phyloP scores from a whole-genome alignment of 2,329 filamentous ascomycete species.

The Zymoseptoria brevis region DNA sequence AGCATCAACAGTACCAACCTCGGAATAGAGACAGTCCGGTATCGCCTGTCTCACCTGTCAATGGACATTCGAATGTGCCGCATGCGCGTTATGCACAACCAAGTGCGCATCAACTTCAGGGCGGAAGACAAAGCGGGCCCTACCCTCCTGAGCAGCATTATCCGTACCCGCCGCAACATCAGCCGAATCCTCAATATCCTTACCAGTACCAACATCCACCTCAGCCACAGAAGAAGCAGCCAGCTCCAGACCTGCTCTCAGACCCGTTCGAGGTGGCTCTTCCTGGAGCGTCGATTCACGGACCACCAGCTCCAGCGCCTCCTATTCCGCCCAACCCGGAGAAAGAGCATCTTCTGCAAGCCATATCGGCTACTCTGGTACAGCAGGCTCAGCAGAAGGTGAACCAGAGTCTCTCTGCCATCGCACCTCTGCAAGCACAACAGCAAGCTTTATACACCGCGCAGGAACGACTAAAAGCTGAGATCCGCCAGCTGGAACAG shows the following conservation, averaged over 20 bases:
- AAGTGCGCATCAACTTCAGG: neutral
- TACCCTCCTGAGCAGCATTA: slow-evolving; percentile 6
- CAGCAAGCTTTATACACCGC: slow-evolving; percentile 66
- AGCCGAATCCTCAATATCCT: slow-evolving; percentile 2
- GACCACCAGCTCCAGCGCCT: slow-evolving; percentile 54
- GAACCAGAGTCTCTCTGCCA: slow-evolving; percentile 63
- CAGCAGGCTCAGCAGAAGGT: slow-evolving; percentile 61
- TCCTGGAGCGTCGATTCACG: slow-evolving; percentile 41
- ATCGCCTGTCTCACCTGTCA: slow-evolving; percentile 25
- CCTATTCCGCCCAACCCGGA: slow-evolving; percentile 93
- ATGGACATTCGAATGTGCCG: slow-evolving; percentile 17
- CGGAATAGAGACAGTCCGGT: slow-evolving; percentile 24
- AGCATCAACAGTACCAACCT: slow-evolving; percentile 14
- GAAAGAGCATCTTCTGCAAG: slow-evolving; percentile 76
- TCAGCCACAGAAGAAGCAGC: slow-evolving; percentile 26
- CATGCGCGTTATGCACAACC: slow-evolving; percentile 11
- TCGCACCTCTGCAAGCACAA: slow-evolving; percentile 71
- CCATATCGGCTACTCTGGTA: slow-evolving; percentile 63
- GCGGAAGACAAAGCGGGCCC: slow-evolving; percentile 1
- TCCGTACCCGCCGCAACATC: slow-evolving; percentile 10
- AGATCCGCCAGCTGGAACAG: slow-evolving; percentile 62
- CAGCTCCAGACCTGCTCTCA: slow-evolving; percentile 51
- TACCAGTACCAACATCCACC: slow-evolving; percentile 10
- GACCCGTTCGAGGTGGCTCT: slow-evolving; percentile 55
- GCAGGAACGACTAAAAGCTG: slow-evolving; percentile 61